Evolutionary conservation across 108 stramenopile species (phyloP).

Genomic region (Cyclotella baltica): DNA sequence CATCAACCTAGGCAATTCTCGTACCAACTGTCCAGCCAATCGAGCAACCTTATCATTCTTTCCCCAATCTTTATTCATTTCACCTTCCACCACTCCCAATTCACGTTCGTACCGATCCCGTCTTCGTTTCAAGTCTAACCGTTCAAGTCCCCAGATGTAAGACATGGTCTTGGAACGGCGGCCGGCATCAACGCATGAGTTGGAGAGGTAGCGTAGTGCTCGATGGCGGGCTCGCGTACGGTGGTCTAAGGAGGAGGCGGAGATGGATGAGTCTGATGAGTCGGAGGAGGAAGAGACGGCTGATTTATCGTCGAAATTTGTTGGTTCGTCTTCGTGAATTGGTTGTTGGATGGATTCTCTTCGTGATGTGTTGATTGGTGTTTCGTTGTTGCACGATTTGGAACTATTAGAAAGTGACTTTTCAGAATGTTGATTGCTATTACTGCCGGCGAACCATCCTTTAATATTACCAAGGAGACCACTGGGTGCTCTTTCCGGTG

Average conservation of each 20-base stretch:
- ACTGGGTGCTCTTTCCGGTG: slow-evolving; percentile 2
- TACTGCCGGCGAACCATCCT: slow-evolving; percentile 49
- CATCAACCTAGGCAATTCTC: slow-evolving; percentile 31
- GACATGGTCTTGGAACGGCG: slow-evolving; percentile 47
- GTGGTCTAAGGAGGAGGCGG: not conserved
- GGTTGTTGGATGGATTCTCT: not conserved
- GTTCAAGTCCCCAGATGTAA: slow-evolving; percentile 47
- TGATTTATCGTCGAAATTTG: not conserved
- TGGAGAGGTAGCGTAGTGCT: slow-evolving; percentile 45
- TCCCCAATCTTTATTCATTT: slow-evolving; percentile 54
- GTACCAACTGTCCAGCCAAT: slow-evolving; percentile 35
- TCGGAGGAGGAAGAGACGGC: not conserved
- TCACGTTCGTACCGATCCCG: slow-evolving; percentile 50
- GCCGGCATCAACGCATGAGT: slow-evolving; percentile 54
- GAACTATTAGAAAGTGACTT: slow-evolving; percentile 18
- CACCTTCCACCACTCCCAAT: slow-evolving; percentile 45
- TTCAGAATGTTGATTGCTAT: slow-evolving; percentile 9
- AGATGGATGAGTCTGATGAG: not conserved
- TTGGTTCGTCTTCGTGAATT: not conserved
- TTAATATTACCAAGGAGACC: slow-evolving; percentile 42
- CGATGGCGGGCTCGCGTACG: slow-evolving; percentile 43
- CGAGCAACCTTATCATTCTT: slow-evolving; percentile 24
- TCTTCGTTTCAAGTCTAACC: slow-evolving; percentile 48
- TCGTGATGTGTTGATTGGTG: not conserved
- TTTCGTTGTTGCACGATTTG: not conserved